These are phyloP conservation scores for Fusarium aywerte DNA, from an alignment of 2,329 filamentous ascomycete species.

Conservation along the genomic window DNA sequence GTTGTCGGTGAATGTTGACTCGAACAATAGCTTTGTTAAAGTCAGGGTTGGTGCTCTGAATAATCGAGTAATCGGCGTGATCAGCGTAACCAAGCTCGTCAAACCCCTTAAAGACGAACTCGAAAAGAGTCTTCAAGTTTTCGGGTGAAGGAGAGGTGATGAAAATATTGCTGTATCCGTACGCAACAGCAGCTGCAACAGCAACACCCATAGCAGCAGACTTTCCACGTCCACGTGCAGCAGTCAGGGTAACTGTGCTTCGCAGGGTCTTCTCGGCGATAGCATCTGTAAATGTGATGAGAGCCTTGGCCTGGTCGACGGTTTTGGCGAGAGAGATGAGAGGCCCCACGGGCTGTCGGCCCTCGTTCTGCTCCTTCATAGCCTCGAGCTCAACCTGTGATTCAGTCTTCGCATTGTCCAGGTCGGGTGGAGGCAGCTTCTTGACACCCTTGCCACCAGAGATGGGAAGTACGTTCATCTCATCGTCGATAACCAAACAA, in stretches of 20 bases:
- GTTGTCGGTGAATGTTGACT: constrained; percentile 93
- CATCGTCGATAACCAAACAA: constrained; percentile 96
- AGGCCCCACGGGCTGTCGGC: constrained; percentile 86
- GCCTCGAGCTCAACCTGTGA: constrained; percentile 80
- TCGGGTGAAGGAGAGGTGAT: constrained; percentile 98
- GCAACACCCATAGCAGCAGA: constrained; percentile 95
- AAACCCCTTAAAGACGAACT: constrained; percentile 98
- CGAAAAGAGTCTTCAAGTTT: constrained; percentile 97
- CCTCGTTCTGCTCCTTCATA: constrained; percentile 87
- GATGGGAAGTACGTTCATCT: constrained; percentile 96
- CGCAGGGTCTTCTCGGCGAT: constrained; percentile 95
- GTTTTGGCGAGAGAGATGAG: constrained; percentile 88
- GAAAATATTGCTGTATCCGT: constrained; percentile 99
- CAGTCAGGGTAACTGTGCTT: constrained; percentile 93
- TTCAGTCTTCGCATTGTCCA: constrained; percentile 77
- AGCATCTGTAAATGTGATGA: constrained; percentile 96
- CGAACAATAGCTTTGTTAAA: constrained; percentile 99
- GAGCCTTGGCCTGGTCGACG: constrained; percentile 93
- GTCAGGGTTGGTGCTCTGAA: constrained; percentile 97
- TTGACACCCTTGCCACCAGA: constrained; percentile 93
- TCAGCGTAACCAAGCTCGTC: constrained; percentile 94
- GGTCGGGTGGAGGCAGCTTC: constrained; percentile 78
- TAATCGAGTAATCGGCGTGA: constrained; percentile 96
- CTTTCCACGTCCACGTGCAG: constrained; percentile 94
- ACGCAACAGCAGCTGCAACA: constrained; percentile 90